Evolutionary conservation across 139 green algal species (phyloP).

Genomic region (Closterium sp.): DNA sequence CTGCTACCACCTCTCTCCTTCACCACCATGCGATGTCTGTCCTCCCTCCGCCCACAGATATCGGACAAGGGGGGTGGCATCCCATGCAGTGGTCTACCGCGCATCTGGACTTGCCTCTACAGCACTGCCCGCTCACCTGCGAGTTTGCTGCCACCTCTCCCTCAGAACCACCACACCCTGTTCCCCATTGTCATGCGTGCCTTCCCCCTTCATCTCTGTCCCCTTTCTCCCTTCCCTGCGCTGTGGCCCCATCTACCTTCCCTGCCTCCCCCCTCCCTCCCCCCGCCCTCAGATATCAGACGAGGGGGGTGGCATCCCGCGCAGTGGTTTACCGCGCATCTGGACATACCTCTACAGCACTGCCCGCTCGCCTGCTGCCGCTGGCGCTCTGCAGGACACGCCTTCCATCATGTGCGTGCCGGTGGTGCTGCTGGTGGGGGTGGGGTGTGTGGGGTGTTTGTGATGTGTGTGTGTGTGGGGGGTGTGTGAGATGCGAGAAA

Average conservation of each 20-base stretch:
- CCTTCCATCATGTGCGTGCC: neutral
- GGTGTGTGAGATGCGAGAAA: too few relatives aligned
- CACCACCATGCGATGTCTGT: too few relatives aligned
- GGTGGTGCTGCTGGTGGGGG: neutral
- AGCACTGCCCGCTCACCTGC: neutral
- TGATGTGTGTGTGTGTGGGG: too few relatives aligned
- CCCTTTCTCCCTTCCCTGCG: too few relatives aligned
- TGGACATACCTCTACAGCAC: slow-evolving; percentile 99
- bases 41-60: neutral
- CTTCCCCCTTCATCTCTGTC: too few relatives aligned
- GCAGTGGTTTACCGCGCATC: slow-evolving; percentile 85
- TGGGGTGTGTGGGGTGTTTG: too few relatives aligned
- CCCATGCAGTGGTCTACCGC: slow-evolving; percentile 75
- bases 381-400: slow-evolving; percentile 47
- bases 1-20: too few relatives aligned
- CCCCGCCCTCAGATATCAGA: slow-evolving; percentile 61
- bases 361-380: slow-evolving; percentile 68
- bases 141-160: too few relatives aligned
- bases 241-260: too few relatives aligned
- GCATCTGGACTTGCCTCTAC: slow-evolving; percentile 82
- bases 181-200: too few relatives aligned
- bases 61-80: slow-evolving; percentile 96
- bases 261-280: too few relatives aligned
- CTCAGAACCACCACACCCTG: too few relatives aligned
- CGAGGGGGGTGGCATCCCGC: slow-evolving; percentile 94